phyloP scores from a whole-genome alignment of 225 moss, liverwort and hornwort species.

The Bryoerythrophyllum caledonicum region DNA sequence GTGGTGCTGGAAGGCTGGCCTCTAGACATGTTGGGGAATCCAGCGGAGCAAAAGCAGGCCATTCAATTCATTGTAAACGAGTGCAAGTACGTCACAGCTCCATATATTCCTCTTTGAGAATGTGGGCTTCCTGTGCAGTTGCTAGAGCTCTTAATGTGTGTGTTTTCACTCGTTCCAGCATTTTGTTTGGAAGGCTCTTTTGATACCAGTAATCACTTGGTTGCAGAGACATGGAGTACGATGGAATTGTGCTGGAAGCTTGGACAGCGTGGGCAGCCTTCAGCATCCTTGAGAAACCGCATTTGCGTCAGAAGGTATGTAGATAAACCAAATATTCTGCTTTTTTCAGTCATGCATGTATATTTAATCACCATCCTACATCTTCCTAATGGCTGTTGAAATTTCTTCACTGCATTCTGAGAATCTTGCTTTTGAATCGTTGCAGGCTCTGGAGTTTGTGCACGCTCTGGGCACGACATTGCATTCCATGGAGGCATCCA shows the following conservation, averaged over 20 bases:
- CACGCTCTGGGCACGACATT: no score
- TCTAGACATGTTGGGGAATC: constrained; percentile 62
- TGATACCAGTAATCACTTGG: constrained; percentile 14
- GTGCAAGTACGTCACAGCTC: constrained; percentile 63
- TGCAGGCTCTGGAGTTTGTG: no score
- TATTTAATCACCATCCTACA: neutral
- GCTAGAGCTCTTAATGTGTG: constrained; percentile 5
- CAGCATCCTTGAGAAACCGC: constrained; percentile 62
- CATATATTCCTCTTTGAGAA: neutral
- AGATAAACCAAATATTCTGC: neutral
- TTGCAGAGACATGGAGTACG: constrained; percentile 75
- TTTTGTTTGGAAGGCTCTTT: constrained; percentile 1
- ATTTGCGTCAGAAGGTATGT: constrained; percentile 69
- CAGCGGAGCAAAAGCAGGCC: constrained; percentile 64
- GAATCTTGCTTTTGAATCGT: no score
- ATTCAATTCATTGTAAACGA: constrained; percentile 63
- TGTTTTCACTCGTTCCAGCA: neutral
- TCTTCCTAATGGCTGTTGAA: constrained; percentile 24
- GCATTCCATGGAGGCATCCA: no score
- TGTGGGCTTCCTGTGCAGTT: neutral
- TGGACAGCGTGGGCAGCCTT: constrained; percentile 87
- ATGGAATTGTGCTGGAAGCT: constrained; percentile 89
- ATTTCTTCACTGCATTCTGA: no score
- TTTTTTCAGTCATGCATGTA: neutral
- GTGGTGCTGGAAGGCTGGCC: constrained; percentile 93